Evolutionary conservation across 2,329 filamentous ascomycete species (phyloP), one percentile per base, ranked within the genome.

Genomic region (Ascochyta pisi): DNA sequence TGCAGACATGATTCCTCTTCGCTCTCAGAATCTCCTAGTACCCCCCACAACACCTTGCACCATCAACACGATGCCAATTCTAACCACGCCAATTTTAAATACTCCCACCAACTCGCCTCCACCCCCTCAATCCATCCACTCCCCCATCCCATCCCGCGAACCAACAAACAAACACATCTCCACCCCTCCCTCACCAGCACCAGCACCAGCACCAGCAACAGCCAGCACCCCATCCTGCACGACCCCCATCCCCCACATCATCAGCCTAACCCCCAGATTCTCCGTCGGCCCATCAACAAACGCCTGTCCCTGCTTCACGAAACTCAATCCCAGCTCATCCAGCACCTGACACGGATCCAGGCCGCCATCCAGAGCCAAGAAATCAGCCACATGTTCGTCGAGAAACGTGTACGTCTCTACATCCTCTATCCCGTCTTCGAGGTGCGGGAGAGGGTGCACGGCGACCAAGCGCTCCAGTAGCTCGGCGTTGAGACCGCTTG

Each of bases 231-330:
- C 64, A 10, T 31, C 54, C 8, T 63, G 58, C 12, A 49, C 66
- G 24, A 69, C 63, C n/a, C 50, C 45, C 60, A 67, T 65, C 0
- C 57, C 68, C 69, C 69, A 72, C 57, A 67, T 66, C 3, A 67
- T 23, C 10, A 68, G 33, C 41, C 63, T 61, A 0, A 58, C 64
- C 1, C 65, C 58, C 9, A 68, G 27, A 13, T 64, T 58, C 47
- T 65, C 61, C 3, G 57, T 61, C 24, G 47, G 47, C 5, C 53
- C 63, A 1, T 47, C 35, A 9, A 67, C 37, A 31, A 63, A 58
- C 23, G 39, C 22, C 13, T 29, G 2, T 24, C 19, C 23, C 4
- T 49, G 41, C 6, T 57, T 54, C 13, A 62, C 58, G 26, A 64
- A 64, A 0, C 58, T 52, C 3, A 56, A 26, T 3, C 59, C 64